Percentiles rank a stretch among this genome's conserved stretches.
Conservation (phyloP, 257 asterid species). For the Marsdenia floribunda region DNA sequence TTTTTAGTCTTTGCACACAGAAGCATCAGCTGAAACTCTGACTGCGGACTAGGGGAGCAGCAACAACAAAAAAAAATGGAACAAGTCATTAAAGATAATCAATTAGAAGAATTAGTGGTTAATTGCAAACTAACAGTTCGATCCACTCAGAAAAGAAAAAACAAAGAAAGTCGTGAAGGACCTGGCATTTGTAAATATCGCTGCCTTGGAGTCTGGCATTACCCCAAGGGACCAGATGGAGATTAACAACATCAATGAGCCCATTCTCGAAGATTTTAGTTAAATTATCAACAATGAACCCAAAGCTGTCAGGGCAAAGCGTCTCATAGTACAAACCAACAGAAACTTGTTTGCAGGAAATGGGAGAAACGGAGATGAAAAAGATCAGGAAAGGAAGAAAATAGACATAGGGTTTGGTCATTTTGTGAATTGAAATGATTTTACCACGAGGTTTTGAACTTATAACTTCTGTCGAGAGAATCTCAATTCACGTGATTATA, state of each 20-base stretch:
- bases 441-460: neutral
- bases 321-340: slow-evolving; percentile 33
- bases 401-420: slow-evolving; percentile 12
- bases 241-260: slow-evolving; percentile 37
- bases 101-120: neutral
- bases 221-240: slow-evolving; percentile 48
- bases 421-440: slow-evolving; percentile 16
- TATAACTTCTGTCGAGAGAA: neutral
- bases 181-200: slow-evolving; percentile 34
- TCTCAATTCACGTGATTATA: neutral
- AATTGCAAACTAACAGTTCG: neutral
- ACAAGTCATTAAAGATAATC: neutral
- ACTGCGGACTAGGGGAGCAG: neutral
- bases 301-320: slow-evolving; percentile 39
- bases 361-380: slow-evolving; percentile 10
- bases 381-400: slow-evolving; percentile 26
- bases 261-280: slow-evolving; percentile 30
- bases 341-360: slow-evolving; percentile 28
- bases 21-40: neutral
- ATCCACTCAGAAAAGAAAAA: neutral
- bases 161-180: neutral
- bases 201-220: slow-evolving; percentile 33
- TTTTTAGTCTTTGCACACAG: neutral
- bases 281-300: slow-evolving; percentile 34
- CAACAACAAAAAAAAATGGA: neutral